phyloP scores from a whole-genome alignment of 106 monocot genomes.

The Dendrobium chrysotoxum region DNA sequence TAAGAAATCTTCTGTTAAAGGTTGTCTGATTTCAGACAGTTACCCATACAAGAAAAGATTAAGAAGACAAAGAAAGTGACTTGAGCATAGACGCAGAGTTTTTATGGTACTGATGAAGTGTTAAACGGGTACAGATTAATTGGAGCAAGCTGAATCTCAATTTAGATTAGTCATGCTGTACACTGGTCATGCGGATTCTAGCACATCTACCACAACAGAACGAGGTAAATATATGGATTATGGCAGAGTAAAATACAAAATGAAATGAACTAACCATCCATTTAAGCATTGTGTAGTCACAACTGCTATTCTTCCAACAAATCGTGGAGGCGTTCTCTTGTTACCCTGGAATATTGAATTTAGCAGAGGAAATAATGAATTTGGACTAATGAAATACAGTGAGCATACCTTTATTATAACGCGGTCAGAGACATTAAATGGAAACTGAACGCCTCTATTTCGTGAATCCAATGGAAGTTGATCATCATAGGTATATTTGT shows the following conservation, averaged over 20 bases:
- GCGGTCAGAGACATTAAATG: conserved; percentile 74
- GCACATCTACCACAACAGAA: not conserved
- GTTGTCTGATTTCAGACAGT: no score
- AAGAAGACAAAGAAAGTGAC: no score
- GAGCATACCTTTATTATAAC: conserved; percentile 84
- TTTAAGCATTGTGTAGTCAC: conserved; percentile 89
- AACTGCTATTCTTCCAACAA: conserved; percentile 78
- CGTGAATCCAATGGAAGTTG: conserved; percentile 34
- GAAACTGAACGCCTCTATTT: conserved; percentile 82
- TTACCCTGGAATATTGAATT: conserved; percentile 54
- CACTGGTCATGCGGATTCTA: not conserved
- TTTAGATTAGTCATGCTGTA: not conserved
- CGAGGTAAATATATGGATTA: not conserved
- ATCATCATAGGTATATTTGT: conserved; percentile 47
- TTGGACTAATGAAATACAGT: not conserved
- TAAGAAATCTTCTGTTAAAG: no score
- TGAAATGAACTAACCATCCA: conserved; percentile 69
- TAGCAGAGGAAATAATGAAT: not conserved
- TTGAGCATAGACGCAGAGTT: no score
- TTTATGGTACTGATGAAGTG: not conserved
- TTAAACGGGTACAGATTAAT: not conserved
- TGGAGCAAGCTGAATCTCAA: not conserved
- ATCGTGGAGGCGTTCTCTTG: conserved; percentile 82
- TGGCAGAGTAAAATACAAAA: not conserved
- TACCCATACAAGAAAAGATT: no score